Evolutionary conservation across 2,329 filamentous ascomycete genomes (phyloP).

Genomic region (Aspergillus fumigatiaffinis): DNA sequence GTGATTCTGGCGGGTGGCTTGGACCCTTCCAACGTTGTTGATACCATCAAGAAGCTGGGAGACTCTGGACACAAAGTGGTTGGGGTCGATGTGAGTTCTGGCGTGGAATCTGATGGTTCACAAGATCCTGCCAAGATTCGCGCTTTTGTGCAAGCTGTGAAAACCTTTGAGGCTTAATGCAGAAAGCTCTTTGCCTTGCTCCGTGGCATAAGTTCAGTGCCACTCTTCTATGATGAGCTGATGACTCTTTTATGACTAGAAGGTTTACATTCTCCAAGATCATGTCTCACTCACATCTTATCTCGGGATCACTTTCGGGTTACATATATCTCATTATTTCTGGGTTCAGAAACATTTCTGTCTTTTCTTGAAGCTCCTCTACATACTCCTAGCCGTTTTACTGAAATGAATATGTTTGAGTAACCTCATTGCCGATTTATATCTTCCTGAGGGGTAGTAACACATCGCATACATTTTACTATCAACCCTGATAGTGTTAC

Average conservation of each 20-base stretch:
- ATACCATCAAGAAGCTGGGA: slow-evolving; percentile 61
- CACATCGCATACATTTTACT: neutral
- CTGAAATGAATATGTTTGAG: neutral
- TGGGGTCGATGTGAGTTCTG: slow-evolving; percentile 90
- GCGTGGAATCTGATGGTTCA: slow-evolving; percentile 77
- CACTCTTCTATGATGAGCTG: slow-evolving; percentile 5
- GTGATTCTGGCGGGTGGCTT: slow-evolving; percentile 84
- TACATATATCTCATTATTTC: slow-evolving; percentile 3
- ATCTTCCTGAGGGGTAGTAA: neutral
- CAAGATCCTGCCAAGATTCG: slow-evolving; percentile 79
- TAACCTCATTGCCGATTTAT: neutral
- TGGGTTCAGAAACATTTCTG: neutral
- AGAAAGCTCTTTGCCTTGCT: neutral
- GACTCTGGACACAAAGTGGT: slow-evolving; percentile 60
- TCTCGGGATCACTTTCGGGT: slow-evolving; percentile 4
- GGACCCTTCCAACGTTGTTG: slow-evolving; percentile 70
- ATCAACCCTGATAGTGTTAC: neutral
- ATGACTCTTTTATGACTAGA: slow-evolving; percentile 1
- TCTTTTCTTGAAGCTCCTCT: neutral
- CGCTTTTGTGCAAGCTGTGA: slow-evolving; percentile 73
- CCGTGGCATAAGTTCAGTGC: neutral
- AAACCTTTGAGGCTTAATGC: slow-evolving; percentile 42
- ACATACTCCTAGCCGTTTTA: neutral
- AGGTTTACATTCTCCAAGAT: neutral
- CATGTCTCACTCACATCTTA: neutral